Evolutionary conservation across 371 early-diverging fungal genomes (phyloP).

Genomic region (Mortierella sp.): DNA sequence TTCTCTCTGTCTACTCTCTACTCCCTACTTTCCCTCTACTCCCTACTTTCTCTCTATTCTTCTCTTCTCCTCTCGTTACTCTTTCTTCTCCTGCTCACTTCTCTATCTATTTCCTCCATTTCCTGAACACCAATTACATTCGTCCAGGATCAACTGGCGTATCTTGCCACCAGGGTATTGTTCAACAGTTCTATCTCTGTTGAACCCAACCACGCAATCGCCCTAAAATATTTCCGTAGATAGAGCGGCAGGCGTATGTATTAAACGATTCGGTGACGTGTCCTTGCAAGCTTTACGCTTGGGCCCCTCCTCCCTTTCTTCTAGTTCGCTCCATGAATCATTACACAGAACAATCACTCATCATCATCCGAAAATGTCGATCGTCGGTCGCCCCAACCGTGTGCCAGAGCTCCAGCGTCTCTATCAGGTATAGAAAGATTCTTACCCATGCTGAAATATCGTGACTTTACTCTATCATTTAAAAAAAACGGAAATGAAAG

Average conservation of each 20-base stretch:
- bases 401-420: slow-evolving; percentile 68
- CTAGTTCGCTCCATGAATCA: not conserved
- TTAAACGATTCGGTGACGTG: no score
- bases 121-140: not conserved
- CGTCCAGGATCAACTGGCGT: no score
- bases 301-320: not conserved
- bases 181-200: no score
- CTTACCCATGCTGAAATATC: no score
- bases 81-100: not conserved
- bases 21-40: not conserved
- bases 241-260: no score
- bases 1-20: not conserved
- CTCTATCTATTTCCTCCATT: not conserved
- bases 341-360: not conserved
- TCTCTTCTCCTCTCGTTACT: not conserved
- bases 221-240: no score
- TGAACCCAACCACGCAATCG: no score
- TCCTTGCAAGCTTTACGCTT: no score
- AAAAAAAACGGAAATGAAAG: no score
- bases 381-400: slow-evolving; percentile 66
- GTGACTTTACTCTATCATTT: no score
- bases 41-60: not conserved
- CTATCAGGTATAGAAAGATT: slow-evolving; percentile 57
- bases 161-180: no score
- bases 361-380: slow-evolving; percentile 46